A percentile compares a stretch with the other conserved stretches of the same genome.
These are phyloP conservation scores for Myriangium duriaei DNA, from an alignment of 2,329 filamentous ascomycete genomes.

Conservation along the genomic window DNA sequence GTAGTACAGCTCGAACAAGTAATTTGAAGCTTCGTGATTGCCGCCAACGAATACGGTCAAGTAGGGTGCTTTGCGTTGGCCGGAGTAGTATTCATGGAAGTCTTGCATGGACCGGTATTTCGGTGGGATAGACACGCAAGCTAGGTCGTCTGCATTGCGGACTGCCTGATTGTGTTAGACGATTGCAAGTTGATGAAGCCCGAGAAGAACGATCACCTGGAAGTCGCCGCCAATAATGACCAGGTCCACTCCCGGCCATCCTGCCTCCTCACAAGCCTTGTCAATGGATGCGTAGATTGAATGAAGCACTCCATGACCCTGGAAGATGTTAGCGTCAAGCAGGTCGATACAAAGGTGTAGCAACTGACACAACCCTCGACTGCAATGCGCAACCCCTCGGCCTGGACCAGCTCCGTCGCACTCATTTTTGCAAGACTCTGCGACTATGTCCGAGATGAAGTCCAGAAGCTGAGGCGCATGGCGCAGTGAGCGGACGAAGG, in stretches of 20 bases:
- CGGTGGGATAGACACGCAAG: constrained; percentile 74
- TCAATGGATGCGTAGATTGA: constrained; percentile 76
- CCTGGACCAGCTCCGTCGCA: constrained; percentile 1
- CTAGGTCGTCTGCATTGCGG: constrained; percentile 77
- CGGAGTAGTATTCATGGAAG: constrained; percentile 89
- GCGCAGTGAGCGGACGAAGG: no score
- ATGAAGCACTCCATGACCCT: constrained; percentile 86
- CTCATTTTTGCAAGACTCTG: no score
- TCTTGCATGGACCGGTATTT: constrained; percentile 86
- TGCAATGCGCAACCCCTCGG: constrained; percentile 56
- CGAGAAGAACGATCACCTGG: constrained; percentile 43
- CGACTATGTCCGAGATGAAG: no score
- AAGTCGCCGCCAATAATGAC: constrained; percentile 96
- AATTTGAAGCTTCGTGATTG: constrained; percentile 87
- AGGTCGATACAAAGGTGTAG: no score
- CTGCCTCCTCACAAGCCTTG: constrained; percentile 53
- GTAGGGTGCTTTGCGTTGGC: constrained; percentile 63
- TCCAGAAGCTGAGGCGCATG: no score
- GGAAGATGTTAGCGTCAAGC: constrained; percentile 14
- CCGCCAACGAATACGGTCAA: constrained; percentile 86
- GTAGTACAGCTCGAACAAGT: constrained; percentile 87
- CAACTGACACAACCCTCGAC: constrained; percentile 73
- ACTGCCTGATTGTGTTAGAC: constrained; percentile 47
- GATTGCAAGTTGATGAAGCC: constrained; percentile 9
- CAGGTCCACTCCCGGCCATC: constrained; percentile 73